Evolutionary conservation across 1,284 basidiomycete species (phyloP).

Genomic region (Trametes hirsuta): DNA sequence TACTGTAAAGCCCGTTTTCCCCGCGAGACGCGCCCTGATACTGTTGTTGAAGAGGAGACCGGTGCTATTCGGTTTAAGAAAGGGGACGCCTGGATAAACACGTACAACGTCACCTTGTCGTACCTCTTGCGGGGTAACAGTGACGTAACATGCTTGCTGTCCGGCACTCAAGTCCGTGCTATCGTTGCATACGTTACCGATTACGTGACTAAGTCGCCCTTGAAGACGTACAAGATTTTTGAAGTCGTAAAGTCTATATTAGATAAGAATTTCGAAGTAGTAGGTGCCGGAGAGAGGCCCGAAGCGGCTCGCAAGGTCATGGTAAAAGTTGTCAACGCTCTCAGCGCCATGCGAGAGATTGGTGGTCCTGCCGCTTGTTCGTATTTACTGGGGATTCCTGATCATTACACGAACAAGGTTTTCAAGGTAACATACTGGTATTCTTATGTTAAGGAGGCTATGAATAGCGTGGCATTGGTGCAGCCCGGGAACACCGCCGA

Average conservation of each 20-base stretch:
- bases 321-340: conserved; percentile 14
- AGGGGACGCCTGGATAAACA: conserved; percentile 17
- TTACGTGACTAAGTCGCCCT: conserved; percentile 10
- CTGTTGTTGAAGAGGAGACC: not conserved
- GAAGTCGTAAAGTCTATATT: not conserved
- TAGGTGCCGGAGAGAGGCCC: no score
- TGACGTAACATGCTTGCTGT: not conserved
- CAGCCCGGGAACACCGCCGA: no score
- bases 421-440: conserved; percentile 17
- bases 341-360: conserved; percentile 4
- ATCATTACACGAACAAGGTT: conserved; percentile 14
- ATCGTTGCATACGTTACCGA: conserved; percentile 16
- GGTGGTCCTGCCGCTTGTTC: conserved; percentile 16
- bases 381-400: conserved; percentile 15
- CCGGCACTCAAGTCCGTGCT: conserved; percentile 12
- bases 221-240: conserved; percentile 12
- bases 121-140: not conserved
- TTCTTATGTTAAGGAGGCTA: conserved; percentile 3
- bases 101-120: not conserved
- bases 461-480: no score
- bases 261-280: not conserved
- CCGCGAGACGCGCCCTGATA: not conserved
- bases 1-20: conserved; percentile 5
- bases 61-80: conserved; percentile 9
- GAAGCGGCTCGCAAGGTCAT: not conserved